Evolutionary conservation across 2,329 filamentous ascomycete genomes (phyloP).

Genomic region (Cercospora sp.): DNA sequence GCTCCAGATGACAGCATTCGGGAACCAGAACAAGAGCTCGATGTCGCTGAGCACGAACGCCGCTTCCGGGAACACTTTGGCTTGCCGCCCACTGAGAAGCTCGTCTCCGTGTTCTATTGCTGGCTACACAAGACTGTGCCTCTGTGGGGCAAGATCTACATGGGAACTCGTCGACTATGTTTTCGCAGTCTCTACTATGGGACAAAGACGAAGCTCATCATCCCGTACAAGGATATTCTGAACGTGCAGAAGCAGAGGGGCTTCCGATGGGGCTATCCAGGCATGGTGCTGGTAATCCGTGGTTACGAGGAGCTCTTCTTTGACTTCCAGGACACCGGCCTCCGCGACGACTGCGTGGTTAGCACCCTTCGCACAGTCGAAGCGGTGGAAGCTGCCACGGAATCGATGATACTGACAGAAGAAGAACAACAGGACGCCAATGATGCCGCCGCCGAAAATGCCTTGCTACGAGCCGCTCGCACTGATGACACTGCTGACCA

Average conservation of each 20-base stretch:
- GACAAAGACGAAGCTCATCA: slow-evolving; percentile 85
- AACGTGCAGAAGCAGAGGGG: slow-evolving; percentile 94
- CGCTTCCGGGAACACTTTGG: slow-evolving; percentile 89
- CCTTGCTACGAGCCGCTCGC: slow-evolving; percentile 75
- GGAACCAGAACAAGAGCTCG: slow-evolving; percentile 58
- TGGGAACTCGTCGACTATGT: slow-evolving; percentile 83
- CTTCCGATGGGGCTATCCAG: slow-evolving; percentile 87
- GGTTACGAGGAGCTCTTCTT: slow-evolving; percentile 97
- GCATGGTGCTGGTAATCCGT: slow-evolving; percentile 86
- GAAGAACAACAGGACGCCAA: slow-evolving; percentile 71
- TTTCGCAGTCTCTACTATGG: slow-evolving; percentile 89
- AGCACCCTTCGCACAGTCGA: slow-evolving; percentile 78
- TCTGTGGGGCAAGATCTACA: slow-evolving; percentile 94
- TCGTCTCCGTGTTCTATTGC: slow-evolving; percentile 90
- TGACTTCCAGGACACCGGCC: slow-evolving; percentile 76
- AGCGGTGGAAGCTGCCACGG: slow-evolving; percentile 66
- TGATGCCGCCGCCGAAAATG: slow-evolving; percentile 73
- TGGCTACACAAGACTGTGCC: slow-evolving; percentile 86
- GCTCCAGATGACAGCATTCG: slow-evolving; percentile 63
- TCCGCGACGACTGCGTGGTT: slow-evolving; percentile 84
- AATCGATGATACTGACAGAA: slow-evolving; percentile 65
- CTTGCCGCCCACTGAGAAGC: slow-evolving; percentile 75
- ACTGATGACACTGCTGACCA: slow-evolving; percentile 46
- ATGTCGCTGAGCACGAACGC: slow-evolving; percentile 55
- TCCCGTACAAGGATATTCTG: slow-evolving; percentile 87